Conservation (phyloP, 108 stramenopile genomes). For the Craspedostauros australis region DNA sequence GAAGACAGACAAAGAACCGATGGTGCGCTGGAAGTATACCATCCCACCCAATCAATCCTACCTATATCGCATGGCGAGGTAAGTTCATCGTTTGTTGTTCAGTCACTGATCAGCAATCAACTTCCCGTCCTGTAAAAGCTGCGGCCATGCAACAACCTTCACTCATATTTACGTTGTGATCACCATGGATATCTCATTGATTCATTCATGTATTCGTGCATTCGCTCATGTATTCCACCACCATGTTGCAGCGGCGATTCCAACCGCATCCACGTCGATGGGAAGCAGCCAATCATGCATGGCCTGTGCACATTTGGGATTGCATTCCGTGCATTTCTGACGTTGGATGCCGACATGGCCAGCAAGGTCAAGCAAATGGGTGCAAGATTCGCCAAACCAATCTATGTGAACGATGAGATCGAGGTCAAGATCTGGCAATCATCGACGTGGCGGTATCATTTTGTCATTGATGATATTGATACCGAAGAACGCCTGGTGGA, state of each 20-base stretch:
- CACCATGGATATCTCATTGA: too few species aligned
- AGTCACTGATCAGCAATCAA: too few species aligned
- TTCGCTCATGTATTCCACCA: too few species aligned
- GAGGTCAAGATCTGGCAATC: constrained; percentile 38
- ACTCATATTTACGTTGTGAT: too few species aligned
- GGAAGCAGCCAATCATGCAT: constrained; percentile 69
- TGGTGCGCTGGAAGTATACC: constrained; percentile 23
- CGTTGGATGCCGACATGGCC: constrained; percentile 5
- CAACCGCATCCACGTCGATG: constrained; percentile 82
- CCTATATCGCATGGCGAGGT: constrained; percentile 75
- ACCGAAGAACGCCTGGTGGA: constrained; percentile 15
- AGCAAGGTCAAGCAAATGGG: constrained; percentile 9
- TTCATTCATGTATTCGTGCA: too few species aligned
- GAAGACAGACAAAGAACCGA: constrained; percentile 2
- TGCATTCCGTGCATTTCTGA: constrained; percentile 54
- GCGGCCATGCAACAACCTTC: too few species aligned
- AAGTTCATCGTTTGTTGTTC: too few species aligned
- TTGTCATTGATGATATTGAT: constrained; percentile 11
- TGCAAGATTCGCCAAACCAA: constrained; percentile 57
- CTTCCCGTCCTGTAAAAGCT: too few species aligned
- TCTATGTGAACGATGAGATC: constrained; percentile 52
- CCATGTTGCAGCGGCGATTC: constrained; percentile 89
- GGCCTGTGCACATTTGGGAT: constrained; percentile 82
- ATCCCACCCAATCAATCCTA: constrained; percentile 66
- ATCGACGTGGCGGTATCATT: neutral